These are phyloP conservation scores for Capsicum rhomboideum DNA, from an alignment of 257 asterid species.

Conservation along the genomic window DNA sequence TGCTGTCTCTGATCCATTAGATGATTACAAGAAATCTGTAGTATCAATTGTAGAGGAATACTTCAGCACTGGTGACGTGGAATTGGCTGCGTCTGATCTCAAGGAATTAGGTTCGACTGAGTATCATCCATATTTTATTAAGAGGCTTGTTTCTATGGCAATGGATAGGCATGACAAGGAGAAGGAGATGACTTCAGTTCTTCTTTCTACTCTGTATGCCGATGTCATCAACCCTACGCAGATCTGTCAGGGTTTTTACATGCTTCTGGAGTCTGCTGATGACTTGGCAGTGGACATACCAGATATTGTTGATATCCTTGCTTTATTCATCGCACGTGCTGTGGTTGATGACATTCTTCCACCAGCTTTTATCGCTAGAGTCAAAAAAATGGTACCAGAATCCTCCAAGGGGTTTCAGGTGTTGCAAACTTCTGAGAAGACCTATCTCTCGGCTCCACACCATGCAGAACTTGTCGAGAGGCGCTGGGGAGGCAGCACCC, in stretches of 20 bases:
- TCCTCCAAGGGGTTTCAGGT: slow-evolving; percentile 74
- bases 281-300: slow-evolving; percentile 84
- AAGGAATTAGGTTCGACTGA: slow-evolving; percentile 74
- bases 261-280: slow-evolving; percentile 95
- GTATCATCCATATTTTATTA: slow-evolving; percentile 85
- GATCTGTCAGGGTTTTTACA: slow-evolving; percentile 68
- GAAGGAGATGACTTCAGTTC: slow-evolving; percentile 97
- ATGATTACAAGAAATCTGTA: slow-evolving; percentile 72
- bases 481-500: slow-evolving; percentile 99
- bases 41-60: slow-evolving; percentile 80
- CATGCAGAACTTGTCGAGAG: slow-evolving; percentile 95
- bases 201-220: slow-evolving; percentile 85
- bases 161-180: slow-evolving; percentile 96
- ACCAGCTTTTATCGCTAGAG: slow-evolving; percentile 82
- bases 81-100: slow-evolving; percentile 76
- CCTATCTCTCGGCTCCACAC: slow-evolving; percentile 97
- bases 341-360: slow-evolving; percentile 97
- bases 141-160: slow-evolving; percentile 88
- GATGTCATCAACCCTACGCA: slow-evolving; percentile 68
- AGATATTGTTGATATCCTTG: slow-evolving; percentile 85
- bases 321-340: slow-evolving; percentile 82
- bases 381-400: slow-evolving; percentile 54
- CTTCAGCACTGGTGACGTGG: slow-evolving; percentile 80
- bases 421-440: slow-evolving; percentile 71
- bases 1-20: slow-evolving; percentile 55